Evolutionary conservation across 495 filamentous ascomycete species (phyloP).

Genomic region (Hypoxylon fragiforme): DNA sequence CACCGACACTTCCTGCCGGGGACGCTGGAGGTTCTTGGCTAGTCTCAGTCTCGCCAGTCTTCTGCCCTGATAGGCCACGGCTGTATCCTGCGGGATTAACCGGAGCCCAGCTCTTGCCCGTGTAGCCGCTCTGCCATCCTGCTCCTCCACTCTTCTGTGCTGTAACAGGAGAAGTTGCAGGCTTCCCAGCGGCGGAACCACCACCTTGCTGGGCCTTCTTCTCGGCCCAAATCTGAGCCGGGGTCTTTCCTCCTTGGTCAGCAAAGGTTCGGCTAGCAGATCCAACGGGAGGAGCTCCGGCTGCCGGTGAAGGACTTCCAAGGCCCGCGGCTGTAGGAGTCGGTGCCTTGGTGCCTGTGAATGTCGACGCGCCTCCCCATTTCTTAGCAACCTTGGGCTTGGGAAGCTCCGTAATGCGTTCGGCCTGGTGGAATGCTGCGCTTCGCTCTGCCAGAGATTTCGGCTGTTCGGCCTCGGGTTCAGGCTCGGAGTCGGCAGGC

Average conservation of each 20-base stretch:
- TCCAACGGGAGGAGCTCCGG: conserved; percentile 64
- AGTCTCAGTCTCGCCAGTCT: conserved; percentile 54
- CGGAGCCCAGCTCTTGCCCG: conserved; percentile 84
- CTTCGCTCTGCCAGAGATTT: conserved; percentile 69
- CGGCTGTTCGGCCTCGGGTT: conserved; percentile 50
- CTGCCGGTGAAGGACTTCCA: conserved; percentile 49
- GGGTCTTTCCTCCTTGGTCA: conserved; percentile 92
- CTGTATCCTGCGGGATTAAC: conserved; percentile 74
- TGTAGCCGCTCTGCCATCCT: conserved; percentile 84
- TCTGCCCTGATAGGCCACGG: conserved; percentile 62
- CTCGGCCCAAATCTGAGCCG: conserved; percentile 95
- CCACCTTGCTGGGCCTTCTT: conserved; percentile 84
- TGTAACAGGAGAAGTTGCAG: conserved; percentile 56
- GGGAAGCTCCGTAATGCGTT: conserved; percentile 82
- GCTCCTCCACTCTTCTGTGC: conserved; percentile 71
- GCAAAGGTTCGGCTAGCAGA: conserved; percentile 90
- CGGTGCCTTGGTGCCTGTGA: conserved; percentile 86
- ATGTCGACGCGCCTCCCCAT: conserved; percentile 71
- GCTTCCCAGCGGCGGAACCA: conserved; percentile 45
- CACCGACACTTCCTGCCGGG: conserved; percentile 62
- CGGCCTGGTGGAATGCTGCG: conserved; percentile 67
- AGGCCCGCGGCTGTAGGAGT: conserved; percentile 69
- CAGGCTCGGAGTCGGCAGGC: conserved; percentile 48
- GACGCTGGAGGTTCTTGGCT: conserved; percentile 46
- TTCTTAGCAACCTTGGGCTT: conserved; percentile 93